Percentiles rank a stretch among this genome's conserved stretches.
Conservation (phyloP, 2,329 filamentous ascomycete genomes). For the Pleomassaria siparia region DNA sequence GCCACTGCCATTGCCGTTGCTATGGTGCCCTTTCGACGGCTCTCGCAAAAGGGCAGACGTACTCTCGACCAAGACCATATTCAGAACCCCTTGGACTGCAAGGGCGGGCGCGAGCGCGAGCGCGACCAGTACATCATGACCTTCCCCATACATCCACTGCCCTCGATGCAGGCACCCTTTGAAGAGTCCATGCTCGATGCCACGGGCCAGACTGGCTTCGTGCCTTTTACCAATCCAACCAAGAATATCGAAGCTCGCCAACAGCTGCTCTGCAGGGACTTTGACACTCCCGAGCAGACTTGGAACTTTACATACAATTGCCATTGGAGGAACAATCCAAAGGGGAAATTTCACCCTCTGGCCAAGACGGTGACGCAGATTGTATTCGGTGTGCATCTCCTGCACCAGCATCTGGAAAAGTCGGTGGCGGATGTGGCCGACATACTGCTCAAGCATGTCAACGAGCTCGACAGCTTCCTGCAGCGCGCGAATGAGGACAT, state of each 20-base stretch:
- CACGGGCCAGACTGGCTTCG: constrained; percentile 44
- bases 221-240: constrained; percentile 46
- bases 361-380: constrained; percentile 91
- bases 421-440: constrained; percentile 84
- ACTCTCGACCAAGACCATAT: constrained; percentile 16
- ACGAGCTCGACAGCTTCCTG: constrained; percentile 89
- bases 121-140: constrained; percentile 39
- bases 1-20: constrained; percentile 2
- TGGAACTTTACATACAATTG: constrained; percentile 72
- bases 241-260: constrained; percentile 37
- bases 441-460: constrained; percentile 88
- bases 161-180: constrained; percentile 77
- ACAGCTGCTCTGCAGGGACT: constrained; percentile 55
- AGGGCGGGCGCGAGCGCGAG: constrained; percentile 34
- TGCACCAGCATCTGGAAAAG: constrained; percentile 83
- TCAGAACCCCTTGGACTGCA: constrained; percentile 34
- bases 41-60: constrained; percentile 14
- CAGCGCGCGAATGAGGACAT: constrained; percentile 86
- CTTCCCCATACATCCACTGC: constrained; percentile 68
- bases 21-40: constrained; percentile 22
- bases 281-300: constrained; percentile 66
- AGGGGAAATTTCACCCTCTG: constrained; percentile 81
- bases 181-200: constrained; percentile 79
- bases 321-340: constrained; percentile 73
- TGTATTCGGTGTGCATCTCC: constrained; percentile 86